Conservation (phyloP, 2,329 filamentous ascomycete species). For the Teratosphaeria gauchensis region DNA sequence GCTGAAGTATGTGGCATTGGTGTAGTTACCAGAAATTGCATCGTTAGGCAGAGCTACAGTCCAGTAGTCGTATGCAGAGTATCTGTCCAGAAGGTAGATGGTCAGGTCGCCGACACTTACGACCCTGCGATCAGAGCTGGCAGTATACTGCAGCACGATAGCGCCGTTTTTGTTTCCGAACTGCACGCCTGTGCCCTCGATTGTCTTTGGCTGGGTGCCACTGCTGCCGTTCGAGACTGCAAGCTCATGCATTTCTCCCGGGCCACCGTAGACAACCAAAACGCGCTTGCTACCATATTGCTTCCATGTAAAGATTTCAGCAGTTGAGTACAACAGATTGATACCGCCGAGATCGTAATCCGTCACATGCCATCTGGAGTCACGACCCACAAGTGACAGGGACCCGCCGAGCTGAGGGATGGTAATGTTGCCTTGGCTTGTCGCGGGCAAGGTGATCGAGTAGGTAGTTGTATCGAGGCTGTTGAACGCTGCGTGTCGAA, state of each 20-base stretch:
- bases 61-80: conserved; percentile 62
- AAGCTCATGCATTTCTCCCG: conserved; percentile 54
- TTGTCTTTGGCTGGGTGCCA: conserved; percentile 26
- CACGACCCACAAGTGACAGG: conserved; percentile 51
- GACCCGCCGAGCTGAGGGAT: conserved; percentile 51
- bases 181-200: conserved; percentile 33
- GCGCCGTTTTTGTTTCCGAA: conserved; percentile 31
- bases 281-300: conserved; percentile 50
- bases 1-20: conserved; percentile 24
- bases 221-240: conserved; percentile 30
- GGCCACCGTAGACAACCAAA: conserved; percentile 54
- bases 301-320: conserved; percentile 61
- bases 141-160: conserved; percentile 47
- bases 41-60: conserved; percentile 44
- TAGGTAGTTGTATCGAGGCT: conserved; percentile 50
- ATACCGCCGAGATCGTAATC: conserved; percentile 54
- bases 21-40: conserved; percentile 22
- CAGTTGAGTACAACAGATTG: conserved; percentile 56
- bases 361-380: conserved; percentile 58
- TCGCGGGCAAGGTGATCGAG: conserved; percentile 49
- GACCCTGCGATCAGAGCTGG: conserved; percentile 44
- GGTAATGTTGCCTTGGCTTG: conserved; percentile 46
- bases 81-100: conserved; percentile 53
- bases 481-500: conserved; percentile 55
- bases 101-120: conserved; percentile 43